Evolutionary conservation across 306 rosid species (phyloP), one percentile per base, ranked within the genome.

Genomic region (Hippophae gyantsensis): DNA sequence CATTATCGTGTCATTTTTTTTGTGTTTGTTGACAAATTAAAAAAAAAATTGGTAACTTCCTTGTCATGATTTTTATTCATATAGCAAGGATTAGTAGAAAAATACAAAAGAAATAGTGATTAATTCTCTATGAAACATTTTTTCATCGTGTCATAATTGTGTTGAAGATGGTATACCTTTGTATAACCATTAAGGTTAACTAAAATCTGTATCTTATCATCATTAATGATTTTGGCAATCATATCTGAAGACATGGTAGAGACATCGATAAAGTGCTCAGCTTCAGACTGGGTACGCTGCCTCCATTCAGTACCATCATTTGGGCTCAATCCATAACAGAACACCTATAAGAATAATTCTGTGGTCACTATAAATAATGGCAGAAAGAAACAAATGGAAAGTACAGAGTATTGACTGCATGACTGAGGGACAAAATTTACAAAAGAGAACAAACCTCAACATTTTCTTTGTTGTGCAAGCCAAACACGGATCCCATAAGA

Each of bases 291-390:
- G 67, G 81, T 88, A 46, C 95, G 94, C 52, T 82, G 88, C 62
- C 99, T 86, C 99, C 99, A 93, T 64, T 88, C 97, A 7, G 89
- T 84, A 45, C 96, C 88, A 77, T 93, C 99, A 68, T 86, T 88
- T 57, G 88, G 72, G 78, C 99, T 86, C 86, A 93, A 82, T 58
- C 90, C 99, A 80, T 93, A 93, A 67, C 99, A 93, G 72, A 86
- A 88, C 32, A 93, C 89, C 99, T 93, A 61, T 7, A 75, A n/a
- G 71, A 41, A 62, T 48, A 59, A 54, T 40, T 38, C 53, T 48
- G 26, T 47, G 53, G 46, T 18, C 10, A 27, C 6, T 26, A 10
- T 12, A 49, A 49, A 12, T 49, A 14, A 49, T 49, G 12, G 42
- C 9, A 42, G 42, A 42, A 25, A 13, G n/a, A 63, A 43, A 7